A percentile compares a stretch with the other conserved stretches of the same genome.
Evolutionary conservation across 176 grass and related monocot genomes (phyloP).

Genomic region (Avena eriantha): DNA sequence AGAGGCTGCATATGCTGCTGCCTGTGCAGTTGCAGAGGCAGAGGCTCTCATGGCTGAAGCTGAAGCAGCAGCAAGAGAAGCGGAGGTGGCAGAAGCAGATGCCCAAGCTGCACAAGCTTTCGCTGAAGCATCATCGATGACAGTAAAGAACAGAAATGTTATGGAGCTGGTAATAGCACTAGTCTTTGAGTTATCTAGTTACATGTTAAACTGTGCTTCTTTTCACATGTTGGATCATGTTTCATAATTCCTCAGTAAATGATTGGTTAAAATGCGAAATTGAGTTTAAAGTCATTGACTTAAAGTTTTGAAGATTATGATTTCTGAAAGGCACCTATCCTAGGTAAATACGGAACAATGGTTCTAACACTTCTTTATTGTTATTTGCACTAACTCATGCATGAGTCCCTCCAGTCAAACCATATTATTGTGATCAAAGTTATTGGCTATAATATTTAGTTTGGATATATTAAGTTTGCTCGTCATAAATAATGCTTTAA

Average conservation of each 20-base stretch:
- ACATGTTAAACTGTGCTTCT: constrained; percentile 29
- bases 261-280: constrained; percentile 13
- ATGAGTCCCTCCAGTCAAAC: neutral
- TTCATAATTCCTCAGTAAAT: constrained; percentile 18
- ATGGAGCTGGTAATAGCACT: constrained; percentile 55
- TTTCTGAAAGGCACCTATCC: neutral
- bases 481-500: neutral
- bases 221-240: neutral
- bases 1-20: constrained; percentile 66
- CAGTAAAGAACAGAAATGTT: constrained; percentile 62
- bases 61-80: constrained; percentile 71
- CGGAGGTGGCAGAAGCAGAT: constrained; percentile 68
- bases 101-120: constrained; percentile 81
- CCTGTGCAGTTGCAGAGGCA: constrained; percentile 78
- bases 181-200: neutral
- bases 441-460: constrained; percentile 20
- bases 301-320: neutral
- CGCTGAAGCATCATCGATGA: constrained; percentile 55
- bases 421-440: constrained; percentile 7
- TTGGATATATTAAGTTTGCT: neutral
- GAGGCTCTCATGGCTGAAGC: constrained; percentile 69
- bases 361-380: constrained; percentile 3
- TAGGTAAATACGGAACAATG: neutral
- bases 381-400: constrained; percentile 10
- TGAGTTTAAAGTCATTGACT: neutral